Percentiles rank a stretch among this genome's conserved stretches.
These are phyloP conservation scores for Aspergillus cavernicola DNA, from an alignment of 495 filamentous ascomycete species.

Conservation along the genomic window DNA sequence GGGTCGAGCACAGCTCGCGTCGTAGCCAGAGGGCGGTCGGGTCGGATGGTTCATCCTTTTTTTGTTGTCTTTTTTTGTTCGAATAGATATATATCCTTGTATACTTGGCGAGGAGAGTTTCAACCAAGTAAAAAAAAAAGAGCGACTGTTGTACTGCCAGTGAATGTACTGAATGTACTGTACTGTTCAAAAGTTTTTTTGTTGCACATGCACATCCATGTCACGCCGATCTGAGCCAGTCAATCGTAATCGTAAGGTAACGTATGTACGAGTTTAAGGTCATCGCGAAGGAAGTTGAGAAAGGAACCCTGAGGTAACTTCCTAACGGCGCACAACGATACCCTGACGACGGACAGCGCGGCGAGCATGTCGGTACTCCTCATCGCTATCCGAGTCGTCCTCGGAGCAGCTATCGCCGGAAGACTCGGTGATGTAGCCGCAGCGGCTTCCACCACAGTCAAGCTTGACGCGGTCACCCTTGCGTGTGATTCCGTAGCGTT, in stretches of 20 bases:
- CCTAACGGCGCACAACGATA: conserved; percentile 62
- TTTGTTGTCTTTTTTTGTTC: conserved; percentile 19
- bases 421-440: conserved; percentile 66
- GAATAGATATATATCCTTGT: conserved; percentile 7
- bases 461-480: conserved; percentile 88
- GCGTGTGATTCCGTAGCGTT: conserved; percentile 94
- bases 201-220: conserved; percentile 6
- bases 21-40: conserved; percentile 5
- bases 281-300: neutral
- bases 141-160: conserved; percentile 20
- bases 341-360: conserved; percentile 65
- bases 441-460: conserved; percentile 84
- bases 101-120: conserved; percentile 1
- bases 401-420: conserved; percentile 47
- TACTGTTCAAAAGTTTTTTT: conserved; percentile 5
- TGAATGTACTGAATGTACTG: conserved; percentile 11
- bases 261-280: neutral
- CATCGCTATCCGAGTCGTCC: conserved; percentile 59
- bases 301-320: neutral
- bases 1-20: conserved; percentile 22
- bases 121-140: conserved; percentile 12
- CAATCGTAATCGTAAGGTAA: conserved; percentile 7
- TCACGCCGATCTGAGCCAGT: conserved; percentile 5
- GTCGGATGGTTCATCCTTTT: conserved; percentile 15
- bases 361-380: conserved; percentile 48